phyloP scores from a whole-genome alignment of 2,329 filamentous ascomycete genomes.

The Epichloe gansuensis region DNA sequence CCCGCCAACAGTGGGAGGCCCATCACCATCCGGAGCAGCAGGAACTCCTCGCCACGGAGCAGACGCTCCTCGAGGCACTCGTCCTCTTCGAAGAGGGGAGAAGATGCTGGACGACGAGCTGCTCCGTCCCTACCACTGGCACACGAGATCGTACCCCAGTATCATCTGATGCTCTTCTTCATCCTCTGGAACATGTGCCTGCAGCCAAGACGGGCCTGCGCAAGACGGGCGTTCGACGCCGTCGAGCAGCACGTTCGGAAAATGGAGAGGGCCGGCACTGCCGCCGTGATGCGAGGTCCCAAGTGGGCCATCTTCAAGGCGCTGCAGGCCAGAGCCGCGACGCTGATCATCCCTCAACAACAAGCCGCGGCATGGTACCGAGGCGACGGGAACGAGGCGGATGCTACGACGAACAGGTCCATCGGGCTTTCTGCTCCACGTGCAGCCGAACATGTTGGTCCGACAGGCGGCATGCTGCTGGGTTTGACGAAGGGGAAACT shows the following conservation, averaged over 20 bases:
- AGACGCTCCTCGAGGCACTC: slow-evolving; percentile 22
- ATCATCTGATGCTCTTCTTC: slow-evolving; percentile 31
- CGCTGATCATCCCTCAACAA: slow-evolving; percentile 12
- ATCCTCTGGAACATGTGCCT: slow-evolving; percentile 31
- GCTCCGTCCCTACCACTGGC: slow-evolving; percentile 25
- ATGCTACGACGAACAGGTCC: background rate
- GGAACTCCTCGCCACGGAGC: slow-evolving; percentile 15
- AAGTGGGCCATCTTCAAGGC: slow-evolving; percentile 21
- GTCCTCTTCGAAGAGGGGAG: slow-evolving; percentile 20
- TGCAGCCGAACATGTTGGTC: background rate
- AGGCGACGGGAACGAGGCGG: background rate
- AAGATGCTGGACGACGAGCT: slow-evolving; percentile 23
- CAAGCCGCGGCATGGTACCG: background rate
- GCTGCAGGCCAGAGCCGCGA: slow-evolving; percentile 18
- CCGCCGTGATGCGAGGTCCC: slow-evolving; percentile 6
- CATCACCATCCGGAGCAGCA: slow-evolving; percentile 11
- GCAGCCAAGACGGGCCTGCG: slow-evolving; percentile 20
- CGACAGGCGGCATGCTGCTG: background rate
- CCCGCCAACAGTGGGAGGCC: slow-evolving; percentile 16
- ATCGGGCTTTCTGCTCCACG: background rate
- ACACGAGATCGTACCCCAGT: slow-evolving; percentile 27
- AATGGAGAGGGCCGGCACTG: background rate
- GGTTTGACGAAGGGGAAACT: background rate
- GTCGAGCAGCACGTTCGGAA: slow-evolving; percentile 9
- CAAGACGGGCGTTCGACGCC: slow-evolving; percentile 15